Evolutionary conservation across 495 filamentous ascomycete species (phyloP), one percentile per base, ranked within the genome.

Genomic region (Chaetomidium leptoderma): DNA sequence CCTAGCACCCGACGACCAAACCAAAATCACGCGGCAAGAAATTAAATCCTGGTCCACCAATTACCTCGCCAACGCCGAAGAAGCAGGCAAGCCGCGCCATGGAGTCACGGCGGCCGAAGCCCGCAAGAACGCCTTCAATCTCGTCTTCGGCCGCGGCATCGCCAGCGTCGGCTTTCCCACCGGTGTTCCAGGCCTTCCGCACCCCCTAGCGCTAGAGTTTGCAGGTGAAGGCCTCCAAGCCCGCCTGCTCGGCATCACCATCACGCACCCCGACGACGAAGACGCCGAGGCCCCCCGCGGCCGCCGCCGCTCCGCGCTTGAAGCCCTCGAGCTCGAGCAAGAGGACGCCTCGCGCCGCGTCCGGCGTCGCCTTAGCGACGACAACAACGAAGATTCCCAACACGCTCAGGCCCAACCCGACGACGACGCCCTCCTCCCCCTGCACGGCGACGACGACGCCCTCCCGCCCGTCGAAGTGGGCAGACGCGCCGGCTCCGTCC

Each of bases 21-120:
- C 72, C 2, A 69, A 80, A 26, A 62, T 90, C 23, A 76, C 78
- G 46, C 83, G 81, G 55, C 64, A 66, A 10, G 78, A 81, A 13
- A 65, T 90, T 16, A 79, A 74, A 10, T 60, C 72, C n/a, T 86
- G 84, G 83, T 79, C 81, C 53, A 63, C 75, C 0, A 69, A 84
- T 29, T 91, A 91, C 53, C 46, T 81, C 33, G 51, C 63, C 1
- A 81, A 81, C 44, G 85, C 82, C 76, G 75, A 72, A 14, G 59
- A 61, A 35, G 77, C 74, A 19, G 53, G 44, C 46, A 57, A 52
- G n/a, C 14, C 43, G 17, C 56, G 61, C 35, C 52, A 52, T 35
- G 44, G 37, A 24, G 46, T 55, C 13, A 63, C 64, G 1, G 40
- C 56, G 14, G 53, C 61, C 6, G 64, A 70, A 44, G 61, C 73